These are phyloP conservation scores for Cryptococcus sp. DNA, from an alignment of 1,284 basidiomycete genomes.

Conservation along the genomic window DNA sequence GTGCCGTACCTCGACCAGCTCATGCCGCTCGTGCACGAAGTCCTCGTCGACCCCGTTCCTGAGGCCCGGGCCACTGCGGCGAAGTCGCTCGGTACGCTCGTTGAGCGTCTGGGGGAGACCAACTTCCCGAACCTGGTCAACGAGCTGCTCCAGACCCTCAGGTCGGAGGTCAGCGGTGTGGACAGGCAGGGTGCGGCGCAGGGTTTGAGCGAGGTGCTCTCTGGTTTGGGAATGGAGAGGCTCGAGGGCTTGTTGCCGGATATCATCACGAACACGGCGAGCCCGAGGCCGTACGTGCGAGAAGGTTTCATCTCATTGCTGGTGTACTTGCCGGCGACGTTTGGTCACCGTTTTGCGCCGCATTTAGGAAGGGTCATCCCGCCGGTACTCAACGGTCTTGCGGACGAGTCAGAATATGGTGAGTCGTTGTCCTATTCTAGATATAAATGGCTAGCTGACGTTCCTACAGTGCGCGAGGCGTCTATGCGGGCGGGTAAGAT, in stretches of 20 bases:
- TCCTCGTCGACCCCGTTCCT: constrained; percentile 91
- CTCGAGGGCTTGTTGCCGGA: constrained; percentile 92
- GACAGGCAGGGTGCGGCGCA: constrained; percentile 96
- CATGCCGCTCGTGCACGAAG: constrained; percentile 85
- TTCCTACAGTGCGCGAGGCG: constrained; percentile 69
- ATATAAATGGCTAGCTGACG: background rate
- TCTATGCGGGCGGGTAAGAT: constrained; percentile 99
- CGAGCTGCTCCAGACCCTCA: constrained; percentile 81
- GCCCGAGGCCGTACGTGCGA: constrained; percentile 83
- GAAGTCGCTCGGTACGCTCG: constrained; percentile 93
- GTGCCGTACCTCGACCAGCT: constrained; percentile 89
- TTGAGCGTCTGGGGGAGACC: constrained; percentile 90
- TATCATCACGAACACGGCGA: constrained; percentile 87
- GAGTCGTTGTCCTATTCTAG: constrained; percentile 8
- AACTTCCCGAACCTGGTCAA: constrained; percentile 96
- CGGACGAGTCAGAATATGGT: constrained; percentile 85
- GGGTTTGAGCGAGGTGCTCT: constrained; percentile 92
- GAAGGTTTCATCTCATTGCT: constrained; percentile 99
- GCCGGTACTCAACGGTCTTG: constrained; percentile 87
- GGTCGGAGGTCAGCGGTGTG: constrained; percentile 90
- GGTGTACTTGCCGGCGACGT: constrained; percentile 93
- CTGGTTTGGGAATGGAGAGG: constrained; percentile 94
- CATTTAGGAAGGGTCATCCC: constrained; percentile 92
- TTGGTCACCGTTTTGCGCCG: constrained; percentile 89
- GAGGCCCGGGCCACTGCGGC: constrained; percentile 97